These are phyloP conservation scores for Globomyces pollinis-pini DNA, from an alignment of 192 early-diverging fungal genomes.

Conservation along the genomic window DNA sequence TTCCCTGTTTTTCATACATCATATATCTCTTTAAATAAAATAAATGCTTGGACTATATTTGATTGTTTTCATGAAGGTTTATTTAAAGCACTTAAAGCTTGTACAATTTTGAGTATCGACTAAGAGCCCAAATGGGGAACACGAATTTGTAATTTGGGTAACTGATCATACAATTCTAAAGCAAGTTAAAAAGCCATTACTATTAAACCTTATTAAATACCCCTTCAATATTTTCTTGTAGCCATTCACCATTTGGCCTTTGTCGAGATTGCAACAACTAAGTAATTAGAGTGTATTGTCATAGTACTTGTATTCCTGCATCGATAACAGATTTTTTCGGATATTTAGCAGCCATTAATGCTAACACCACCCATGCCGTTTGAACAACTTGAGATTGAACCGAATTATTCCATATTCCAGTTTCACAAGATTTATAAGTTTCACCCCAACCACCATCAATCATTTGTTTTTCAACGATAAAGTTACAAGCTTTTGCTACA, in stretches of 20 bases:
- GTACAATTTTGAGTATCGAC: conserved; percentile 70
- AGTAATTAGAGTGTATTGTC: conserved; percentile 6
- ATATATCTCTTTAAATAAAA: too few species aligned
- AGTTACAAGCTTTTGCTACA: conserved; percentile 74
- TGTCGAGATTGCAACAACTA: conserved; percentile 78
- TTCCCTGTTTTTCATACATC: too few species aligned
- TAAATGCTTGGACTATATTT: too few species aligned
- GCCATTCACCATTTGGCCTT: conserved; percentile 87
- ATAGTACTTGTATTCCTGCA: conserved; percentile 48
- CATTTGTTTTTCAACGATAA: conserved; percentile 79
- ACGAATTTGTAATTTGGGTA: conserved; percentile 94
- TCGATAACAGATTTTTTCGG: conserved; percentile 59
- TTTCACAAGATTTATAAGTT: conserved; percentile 79
- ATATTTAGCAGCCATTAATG: conserved; percentile 85
- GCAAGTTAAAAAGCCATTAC: too few species aligned
- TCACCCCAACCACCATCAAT: conserved; percentile 98
- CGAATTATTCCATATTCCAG: conserved; percentile 53
- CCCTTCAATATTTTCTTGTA: conserved; percentile 95
- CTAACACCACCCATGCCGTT: conserved; percentile 81
- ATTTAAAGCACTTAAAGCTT: too few species aligned
- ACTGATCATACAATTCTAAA: conserved; percentile 56
- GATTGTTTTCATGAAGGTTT: too few species aligned
- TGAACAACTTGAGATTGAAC: conserved; percentile 83
- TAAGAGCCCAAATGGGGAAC: conserved; percentile 89
- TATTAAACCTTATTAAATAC: conserved; percentile 99